Evolutionary conservation across 257 asterid species (phyloP).

Genomic region (Solanum tarijense): DNA sequence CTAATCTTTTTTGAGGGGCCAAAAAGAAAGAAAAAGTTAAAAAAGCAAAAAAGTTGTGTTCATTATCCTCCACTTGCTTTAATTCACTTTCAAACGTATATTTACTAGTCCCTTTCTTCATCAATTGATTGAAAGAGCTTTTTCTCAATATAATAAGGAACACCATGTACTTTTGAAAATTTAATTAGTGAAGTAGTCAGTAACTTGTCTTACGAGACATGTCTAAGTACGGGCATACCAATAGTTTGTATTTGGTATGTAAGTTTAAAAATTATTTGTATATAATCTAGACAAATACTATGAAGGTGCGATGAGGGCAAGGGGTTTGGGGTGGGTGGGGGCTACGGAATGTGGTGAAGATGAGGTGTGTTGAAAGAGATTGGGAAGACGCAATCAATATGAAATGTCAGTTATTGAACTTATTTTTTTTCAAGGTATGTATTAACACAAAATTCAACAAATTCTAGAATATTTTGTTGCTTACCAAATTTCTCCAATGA

Average conservation of each 20-base stretch:
- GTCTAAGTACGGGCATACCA: neutral
- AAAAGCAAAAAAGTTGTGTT: neutral
- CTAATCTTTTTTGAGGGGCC: neutral
- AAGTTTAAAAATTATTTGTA: neutral
- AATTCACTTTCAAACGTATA: neutral
- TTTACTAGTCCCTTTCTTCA: neutral
- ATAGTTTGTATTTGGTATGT: fast-evolving
- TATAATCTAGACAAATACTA: neutral
- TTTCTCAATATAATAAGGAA: neutral
- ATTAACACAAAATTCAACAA: neutral
- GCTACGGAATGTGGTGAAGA: neutral
- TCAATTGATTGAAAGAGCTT: neutral
- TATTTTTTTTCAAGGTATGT: neutral
- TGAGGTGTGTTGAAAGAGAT: neutral
- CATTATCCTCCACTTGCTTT: neutral
- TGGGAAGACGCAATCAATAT: neutral
- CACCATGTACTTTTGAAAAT: neutral
- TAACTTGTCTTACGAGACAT: neutral
- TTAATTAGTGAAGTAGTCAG: neutral
- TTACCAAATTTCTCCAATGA: neutral
- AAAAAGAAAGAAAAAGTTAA: neutral
- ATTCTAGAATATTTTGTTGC: neutral
- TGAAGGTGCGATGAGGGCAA: too few species aligned
- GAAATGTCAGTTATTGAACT: neutral
- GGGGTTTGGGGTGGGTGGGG: neutral